A percentile compares a stretch with the other conserved stretches of the same genome.
Evolutionary conservation across 352 stramenopile species (phyloP).

Genomic region (Detonula confervacea): DNA sequence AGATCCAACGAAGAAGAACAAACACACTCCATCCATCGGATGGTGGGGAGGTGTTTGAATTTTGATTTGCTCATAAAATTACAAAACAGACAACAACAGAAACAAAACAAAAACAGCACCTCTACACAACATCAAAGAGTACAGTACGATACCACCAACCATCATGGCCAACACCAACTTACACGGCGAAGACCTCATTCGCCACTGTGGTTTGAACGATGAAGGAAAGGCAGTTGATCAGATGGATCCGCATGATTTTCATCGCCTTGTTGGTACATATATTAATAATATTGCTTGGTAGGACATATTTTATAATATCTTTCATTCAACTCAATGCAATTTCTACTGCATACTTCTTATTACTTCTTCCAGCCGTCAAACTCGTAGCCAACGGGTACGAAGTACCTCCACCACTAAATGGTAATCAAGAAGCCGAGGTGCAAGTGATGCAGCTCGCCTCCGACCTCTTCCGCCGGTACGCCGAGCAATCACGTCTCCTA

Average conservation of each 20-base stretch:
- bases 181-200: conserved; percentile 54
- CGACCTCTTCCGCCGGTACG: conserved; percentile 61
- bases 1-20: no score
- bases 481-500: conserved; percentile 59
- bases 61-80: conserved; percentile 6
- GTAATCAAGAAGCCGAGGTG: conserved; percentile 37
- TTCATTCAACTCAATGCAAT: no score
- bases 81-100: no score
- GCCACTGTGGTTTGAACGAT: conserved; percentile 58
- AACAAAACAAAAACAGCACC: background rate
- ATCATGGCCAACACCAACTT: conserved; percentile 52
- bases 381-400: conserved; percentile 57
- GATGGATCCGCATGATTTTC: conserved; percentile 46
- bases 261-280: conserved; percentile 46
- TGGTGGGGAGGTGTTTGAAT: no score
- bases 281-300: no score
- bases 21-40: no score
- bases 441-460: conserved; percentile 58
- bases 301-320: no score
- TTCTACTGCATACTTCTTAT: no score
- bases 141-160: no score
- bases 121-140: background rate
- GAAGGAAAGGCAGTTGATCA: conserved; percentile 49
- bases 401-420: conserved; percentile 39
- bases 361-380: conserved; percentile 49